Evolutionary conservation across 2,329 filamentous ascomycete genomes (phyloP), one percentile per base, ranked within the genome.

Genomic region (Venturia oleaginea): DNA sequence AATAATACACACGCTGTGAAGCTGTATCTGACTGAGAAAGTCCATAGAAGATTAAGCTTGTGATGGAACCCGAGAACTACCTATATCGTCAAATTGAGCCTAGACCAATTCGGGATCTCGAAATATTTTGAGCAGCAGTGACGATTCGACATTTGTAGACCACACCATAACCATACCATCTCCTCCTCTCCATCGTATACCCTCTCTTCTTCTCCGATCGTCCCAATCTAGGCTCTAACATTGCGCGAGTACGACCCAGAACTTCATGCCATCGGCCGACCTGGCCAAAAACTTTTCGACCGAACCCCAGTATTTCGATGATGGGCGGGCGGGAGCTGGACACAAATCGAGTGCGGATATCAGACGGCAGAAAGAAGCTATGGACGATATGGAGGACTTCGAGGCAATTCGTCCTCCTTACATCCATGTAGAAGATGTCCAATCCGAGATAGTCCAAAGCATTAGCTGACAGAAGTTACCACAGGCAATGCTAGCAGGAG

Each of bases 401-500:
- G 78, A 79, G 66, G 75, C 76, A 54, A 76, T 74, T 63, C 75
- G 79, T 51, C 78, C 79, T 63, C 78, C 79, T 2, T 81, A 80
- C 67, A 67, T 79, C 34, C 79, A 81, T 73, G 79, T 78, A 65
- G 72, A 73, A 72, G 27, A 37, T 57, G 19, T 34, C 30, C 65
- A 67, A 32, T 32, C 38, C 27, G 24, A 30, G 40, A 59, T 13
- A 11, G 24, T 40, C 37, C 37, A 32, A 37, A 61, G 42, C n/a
- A 22, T 27, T 34, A 37, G 32, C 27, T 34, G n/a, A 42, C 59
- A 3, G 37, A 13, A 42, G 37, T 24, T 43, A 54, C 43, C 43
- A 64, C 70, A 96, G 91, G 87, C 90, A 74, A 99, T 97, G 92
- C 82, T 99, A 72, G 94, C 94, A 40, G 94, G 94, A 72, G 94